Evolutionary conservation across 2,329 filamentous ascomycete species (phyloP).

Genomic region (Trematosphaeria pertusa): DNA sequence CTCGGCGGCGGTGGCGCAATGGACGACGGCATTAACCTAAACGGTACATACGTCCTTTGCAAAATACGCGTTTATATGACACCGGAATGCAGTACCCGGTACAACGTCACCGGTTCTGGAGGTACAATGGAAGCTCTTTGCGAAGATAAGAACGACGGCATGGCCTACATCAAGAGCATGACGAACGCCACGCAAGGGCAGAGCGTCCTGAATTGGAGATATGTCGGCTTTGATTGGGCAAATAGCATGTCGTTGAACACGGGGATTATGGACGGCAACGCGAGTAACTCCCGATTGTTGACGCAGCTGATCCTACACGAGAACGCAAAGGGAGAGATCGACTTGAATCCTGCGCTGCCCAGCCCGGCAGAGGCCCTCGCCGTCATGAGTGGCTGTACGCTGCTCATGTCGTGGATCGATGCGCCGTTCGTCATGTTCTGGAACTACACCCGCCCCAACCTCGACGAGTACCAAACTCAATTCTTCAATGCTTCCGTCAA

Average conservation of each 20-base stretch:
- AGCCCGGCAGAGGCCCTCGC: slow-evolving; percentile 77
- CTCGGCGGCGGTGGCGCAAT: slow-evolving; percentile 53
- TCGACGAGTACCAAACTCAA: slow-evolving; percentile 60
- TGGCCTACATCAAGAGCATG: slow-evolving; percentile 62
- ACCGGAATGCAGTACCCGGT: slow-evolving; percentile 69
- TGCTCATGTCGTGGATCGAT: slow-evolving; percentile 66
- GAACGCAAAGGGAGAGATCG: slow-evolving; percentile 22
- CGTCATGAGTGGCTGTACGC: slow-evolving; percentile 70
- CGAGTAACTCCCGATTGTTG: slow-evolving; percentile 53
- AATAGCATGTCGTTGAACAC: slow-evolving; percentile 52
- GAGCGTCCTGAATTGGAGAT: slow-evolving; percentile 50
- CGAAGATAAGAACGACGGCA: slow-evolving; percentile 59
- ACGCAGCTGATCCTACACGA: slow-evolving; percentile 52
- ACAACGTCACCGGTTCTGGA: slow-evolving; percentile 57
- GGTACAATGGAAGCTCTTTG: slow-evolving; percentile 68
- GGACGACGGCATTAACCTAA: slow-evolving; percentile 25
- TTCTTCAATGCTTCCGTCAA: slow-evolving; percentile 69
- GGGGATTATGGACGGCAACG: slow-evolving; percentile 52
- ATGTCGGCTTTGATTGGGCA: slow-evolving; percentile 53
- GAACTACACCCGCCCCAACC: slow-evolving; percentile 44
- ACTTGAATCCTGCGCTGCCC: slow-evolving; percentile 62
- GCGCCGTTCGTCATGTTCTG: slow-evolving; percentile 65
- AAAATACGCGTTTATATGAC: slow-evolving; percentile 69
- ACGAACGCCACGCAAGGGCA: slow-evolving; percentile 65
- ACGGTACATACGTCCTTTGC: slow-evolving; percentile 67